Percentiles rank a stretch among this genome's conserved stretches.
These are phyloP conservation scores for Centella asiatica DNA, from an alignment of 129 eudicot species.

Conservation along the genomic window DNA sequence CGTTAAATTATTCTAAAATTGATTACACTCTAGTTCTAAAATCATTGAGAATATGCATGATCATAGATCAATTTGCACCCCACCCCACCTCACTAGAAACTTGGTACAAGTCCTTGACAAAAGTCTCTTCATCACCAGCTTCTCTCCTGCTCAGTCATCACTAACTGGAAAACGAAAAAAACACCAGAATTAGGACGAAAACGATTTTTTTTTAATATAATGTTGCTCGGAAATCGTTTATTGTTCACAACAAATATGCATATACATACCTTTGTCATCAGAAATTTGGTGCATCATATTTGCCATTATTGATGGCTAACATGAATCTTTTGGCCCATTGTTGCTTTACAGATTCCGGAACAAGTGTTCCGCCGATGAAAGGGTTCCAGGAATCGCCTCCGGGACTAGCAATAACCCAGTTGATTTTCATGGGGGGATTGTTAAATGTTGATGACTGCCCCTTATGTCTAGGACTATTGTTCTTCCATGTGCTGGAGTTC, in stretches of 20 bases:
- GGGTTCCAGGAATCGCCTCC: slow-evolving; percentile 71
- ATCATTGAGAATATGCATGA: neutral
- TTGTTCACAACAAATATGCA: neutral
- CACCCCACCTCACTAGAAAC: neutral
- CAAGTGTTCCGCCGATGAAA: slow-evolving; percentile 35
- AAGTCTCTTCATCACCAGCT: neutral
- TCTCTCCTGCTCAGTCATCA: neutral
- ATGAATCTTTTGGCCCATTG: slow-evolving; percentile 67
- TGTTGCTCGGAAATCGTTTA: neutral
- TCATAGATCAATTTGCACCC: neutral
- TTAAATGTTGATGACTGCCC: slow-evolving; percentile 25
- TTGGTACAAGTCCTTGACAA: too few species aligned
- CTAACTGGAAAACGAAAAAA: neutral
- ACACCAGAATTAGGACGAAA: too few species aligned
- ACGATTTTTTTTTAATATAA: too few species aligned
- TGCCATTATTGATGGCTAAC: slow-evolving; percentile 33
- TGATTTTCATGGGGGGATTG: slow-evolving; percentile 52
- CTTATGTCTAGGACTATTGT: slow-evolving; percentile 20
- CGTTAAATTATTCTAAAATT: too few species aligned
- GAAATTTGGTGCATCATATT: slow-evolving; percentile 15
- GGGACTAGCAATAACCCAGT: slow-evolving; percentile 66
- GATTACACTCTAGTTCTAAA: too few species aligned
- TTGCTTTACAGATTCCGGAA: slow-evolving; percentile 61
- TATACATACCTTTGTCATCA: slow-evolving; percentile 24
- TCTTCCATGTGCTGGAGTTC: slow-evolving; percentile 43